Evolutionary conservation across 805 yeast genomes (phyloP), one percentile per base, ranked within the genome.

Genomic region (Metschnikowia henanensis): DNA sequence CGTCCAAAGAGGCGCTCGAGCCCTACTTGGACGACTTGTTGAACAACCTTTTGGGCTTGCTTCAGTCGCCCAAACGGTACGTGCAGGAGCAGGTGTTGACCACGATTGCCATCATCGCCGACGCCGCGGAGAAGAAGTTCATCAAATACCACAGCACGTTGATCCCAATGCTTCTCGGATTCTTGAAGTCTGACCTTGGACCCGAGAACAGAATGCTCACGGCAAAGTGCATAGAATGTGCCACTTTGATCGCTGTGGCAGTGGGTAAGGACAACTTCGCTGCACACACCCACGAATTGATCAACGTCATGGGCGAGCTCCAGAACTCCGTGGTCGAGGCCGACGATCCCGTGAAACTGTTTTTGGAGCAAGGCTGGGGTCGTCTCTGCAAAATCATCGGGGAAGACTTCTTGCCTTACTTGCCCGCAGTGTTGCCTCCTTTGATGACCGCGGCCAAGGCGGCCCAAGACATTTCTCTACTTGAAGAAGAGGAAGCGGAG

Each of bases 51-150:
- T 73, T 94, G 43, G 83, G 80, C 1, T 71, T 92, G 20, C 74
- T 94, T 45, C 90, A 87, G 61, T 80, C 91, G 46, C 94, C 95
- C 30, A 88, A 90, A 64, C 78, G 90, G 52, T 94, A 90, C 58
- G 97, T 94, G 35, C 98, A 94, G 68, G 99, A 94, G 61, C 99
- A 94, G 70, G 97, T 91, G 13, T 75, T 94, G 45, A 91, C 98
- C 9, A 94, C 98, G 0, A 91, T 94, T 64, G 96, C 98, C 17
- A 87, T 91, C 53, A 91, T 92, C 52, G 99, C 99, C 2, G 98
- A 92, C 66, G 95, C 97, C 13, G 96, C 98, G 3, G 89, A 89
- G 65, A 77, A 77, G 50, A 86, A 85, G 59, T 94, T 94, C 61
- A 76, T 81, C 56, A 92, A 91, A 68, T 94, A 94, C 62, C 94